Conservation (phyloP, 2,329 filamentous ascomycete genomes). For the Calonectria pteridis region DNA sequence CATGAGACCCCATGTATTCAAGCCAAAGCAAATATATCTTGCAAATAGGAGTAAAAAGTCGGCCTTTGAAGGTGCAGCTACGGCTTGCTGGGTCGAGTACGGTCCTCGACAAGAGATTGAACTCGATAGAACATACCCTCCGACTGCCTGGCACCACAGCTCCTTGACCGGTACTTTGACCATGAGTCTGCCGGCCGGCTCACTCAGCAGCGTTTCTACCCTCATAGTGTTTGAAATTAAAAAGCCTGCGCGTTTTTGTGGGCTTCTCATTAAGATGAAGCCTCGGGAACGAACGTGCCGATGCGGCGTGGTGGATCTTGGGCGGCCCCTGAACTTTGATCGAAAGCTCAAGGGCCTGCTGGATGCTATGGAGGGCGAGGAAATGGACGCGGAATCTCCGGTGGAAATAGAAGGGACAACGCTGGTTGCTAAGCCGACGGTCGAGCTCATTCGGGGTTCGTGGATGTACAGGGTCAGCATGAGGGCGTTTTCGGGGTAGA, state of each 20-base stretch:
- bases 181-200: background rate
- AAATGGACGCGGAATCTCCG: background rate
- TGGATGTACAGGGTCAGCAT: constrained; percentile 19
- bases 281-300: constrained; percentile 1
- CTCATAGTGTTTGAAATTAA: background rate
- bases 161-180: constrained; percentile 17
- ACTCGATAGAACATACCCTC: constrained; percentile 4
- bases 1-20: background rate
- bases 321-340: background rate
- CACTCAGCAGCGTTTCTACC: background rate
- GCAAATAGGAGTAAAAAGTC: constrained; percentile 14
- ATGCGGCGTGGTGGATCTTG: background rate
- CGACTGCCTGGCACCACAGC: constrained; percentile 14
- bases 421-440: background rate
- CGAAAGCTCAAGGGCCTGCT: background rate
- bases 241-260: constrained; percentile 2
- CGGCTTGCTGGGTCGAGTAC: constrained; percentile 26
- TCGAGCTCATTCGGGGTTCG: constrained; percentile 10
- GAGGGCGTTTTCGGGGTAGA: background rate
- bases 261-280: constrained; percentile 15
- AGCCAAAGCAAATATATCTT: constrained; percentile 21
- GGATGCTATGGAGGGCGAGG: background rate
- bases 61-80: background rate
- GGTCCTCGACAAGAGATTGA: background rate
- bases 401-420: background rate